phyloP scores from a whole-genome alignment of 2,329 filamentous ascomycete genomes.

The Arthroderma sp. region DNA sequence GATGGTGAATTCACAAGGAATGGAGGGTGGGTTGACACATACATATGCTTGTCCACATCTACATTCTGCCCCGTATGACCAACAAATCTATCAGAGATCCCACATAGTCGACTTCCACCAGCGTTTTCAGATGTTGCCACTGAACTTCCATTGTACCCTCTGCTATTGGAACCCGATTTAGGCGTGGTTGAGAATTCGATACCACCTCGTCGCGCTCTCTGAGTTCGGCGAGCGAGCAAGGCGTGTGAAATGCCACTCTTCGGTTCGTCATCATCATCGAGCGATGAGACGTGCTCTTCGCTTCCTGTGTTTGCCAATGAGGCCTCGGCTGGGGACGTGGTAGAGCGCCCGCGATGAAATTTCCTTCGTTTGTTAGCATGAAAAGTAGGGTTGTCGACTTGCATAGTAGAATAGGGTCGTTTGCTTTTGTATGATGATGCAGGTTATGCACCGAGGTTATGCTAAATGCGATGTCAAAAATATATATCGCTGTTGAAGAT shows the following conservation, averaged over 20 bases:
- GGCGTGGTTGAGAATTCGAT: constrained; percentile 32
- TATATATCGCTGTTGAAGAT: too few relatives aligned
- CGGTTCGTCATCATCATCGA: constrained; percentile 7
- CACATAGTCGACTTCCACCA: constrained; percentile 24
- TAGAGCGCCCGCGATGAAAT: constrained; percentile 33
- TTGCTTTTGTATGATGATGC: too few relatives aligned
- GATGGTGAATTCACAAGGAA: not conserved
- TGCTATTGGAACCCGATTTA: constrained; percentile 11
- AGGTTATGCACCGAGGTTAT: too few relatives aligned
- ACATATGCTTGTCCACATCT: constrained; percentile 52
- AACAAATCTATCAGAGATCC: constrained; percentile 41
- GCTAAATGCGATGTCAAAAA: too few relatives aligned
- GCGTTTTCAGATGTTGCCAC: constrained; percentile 19
- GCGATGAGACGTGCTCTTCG: not conserved
- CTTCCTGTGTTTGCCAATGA: constrained; percentile 9
- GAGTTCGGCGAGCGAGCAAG: constrained; percentile 26
- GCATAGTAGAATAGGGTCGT: constrained; percentile 4
- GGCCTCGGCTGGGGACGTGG: constrained; percentile 2
- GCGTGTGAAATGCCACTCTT: constrained; percentile 20
- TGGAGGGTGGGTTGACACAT: constrained; percentile 24
- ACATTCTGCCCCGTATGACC: constrained; percentile 45
- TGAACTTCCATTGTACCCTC: constrained; percentile 14
- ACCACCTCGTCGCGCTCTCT: constrained; percentile 28
- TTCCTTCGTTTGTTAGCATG: constrained; percentile 39
- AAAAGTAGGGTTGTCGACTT: constrained; percentile 26